Evolutionary conservation across 352 stramenopile genomes (phyloP).

Genomic region (Phytophthora parvispora): DNA sequence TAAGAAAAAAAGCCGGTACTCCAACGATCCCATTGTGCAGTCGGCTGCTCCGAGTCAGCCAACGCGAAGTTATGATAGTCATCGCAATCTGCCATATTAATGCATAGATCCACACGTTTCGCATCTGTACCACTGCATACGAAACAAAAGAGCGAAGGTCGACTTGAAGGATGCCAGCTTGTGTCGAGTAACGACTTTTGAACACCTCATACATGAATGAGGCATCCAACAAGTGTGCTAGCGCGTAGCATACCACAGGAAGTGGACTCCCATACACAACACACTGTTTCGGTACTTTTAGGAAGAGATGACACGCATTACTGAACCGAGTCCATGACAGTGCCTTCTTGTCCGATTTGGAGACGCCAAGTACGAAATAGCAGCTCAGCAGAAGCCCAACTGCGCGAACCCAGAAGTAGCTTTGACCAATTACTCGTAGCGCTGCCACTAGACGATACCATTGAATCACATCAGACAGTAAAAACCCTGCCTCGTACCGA

Average conservation of each 20-base stretch:
- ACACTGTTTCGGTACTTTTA: conserved; percentile 44
- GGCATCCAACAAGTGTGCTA: conserved; percentile 53
- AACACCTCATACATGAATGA: conserved; percentile 40
- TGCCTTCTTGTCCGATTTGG: not conserved
- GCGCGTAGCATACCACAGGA: conserved; percentile 47
- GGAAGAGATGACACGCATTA: conserved; percentile 27
- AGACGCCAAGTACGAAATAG: conserved; percentile 19
- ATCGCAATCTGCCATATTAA: conserved; percentile 32
- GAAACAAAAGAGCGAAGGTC: conserved; percentile 24
- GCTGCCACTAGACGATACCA: conserved; percentile 32
- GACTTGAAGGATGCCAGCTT: conserved; percentile 28
- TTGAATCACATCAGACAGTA: conserved; percentile 24
- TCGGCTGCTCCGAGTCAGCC: not conserved
- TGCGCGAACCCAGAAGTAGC: conserved; percentile 40
- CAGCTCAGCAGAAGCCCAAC: conserved; percentile 22
- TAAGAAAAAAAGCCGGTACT: conserved; percentile 39
- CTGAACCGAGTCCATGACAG: not conserved
- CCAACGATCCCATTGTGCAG: conserved; percentile 26
- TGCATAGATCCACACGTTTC: conserved; percentile 44
- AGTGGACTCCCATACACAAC: conserved; percentile 53
- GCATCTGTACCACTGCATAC: conserved; percentile 48
- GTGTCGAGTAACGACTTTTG: conserved; percentile 26
- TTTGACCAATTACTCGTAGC: conserved; percentile 38
- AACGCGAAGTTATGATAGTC: conserved; percentile 6
- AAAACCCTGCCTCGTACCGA: conserved; percentile 32